Base-by-base conservation (phyloP, 805 yeast species). In the Nematodospora valgi region DNA sequence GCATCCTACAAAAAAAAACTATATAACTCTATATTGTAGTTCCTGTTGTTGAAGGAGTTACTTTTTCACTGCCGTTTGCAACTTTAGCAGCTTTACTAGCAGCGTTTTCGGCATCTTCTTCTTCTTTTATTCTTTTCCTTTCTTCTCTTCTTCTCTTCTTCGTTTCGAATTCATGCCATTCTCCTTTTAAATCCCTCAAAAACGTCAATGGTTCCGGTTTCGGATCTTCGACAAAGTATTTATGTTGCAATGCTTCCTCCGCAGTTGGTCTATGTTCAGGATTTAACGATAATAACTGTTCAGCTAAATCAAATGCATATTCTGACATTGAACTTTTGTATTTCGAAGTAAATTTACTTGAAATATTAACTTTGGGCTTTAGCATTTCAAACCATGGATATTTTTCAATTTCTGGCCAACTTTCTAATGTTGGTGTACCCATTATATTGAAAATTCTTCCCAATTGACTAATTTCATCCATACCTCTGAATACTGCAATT, bases 111-210 rank as follows among this genome's bases (percentile, higher is more conserved):
- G 43, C 36, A 32, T 46, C 34, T 28, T 50, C 53, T 31, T 47
- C 59, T 20, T 63, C 70, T 39, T 62, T 65, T 18, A 58, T 28
- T 38, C 67, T 45, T 41, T 65, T 64, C 21, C 72, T 49, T 44
- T 69, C 75, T 41, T 66, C 64, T 39, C 82, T 63, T 43, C 86
- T 68, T 48, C 83, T 74, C 62, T 79, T 82, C 58, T 91, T 88
- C 2, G 96, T 93, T 51, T 91, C 98, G 57, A 83, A 91, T 54
- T 91, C 98, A 54, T 91, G 98, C 93, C 97, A 91, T 57, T 94
- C 98, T 3, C 93, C 94, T 37, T 68, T 65, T 19, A 80, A 58
- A n/a, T 69, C 68, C 19, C 69, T 63, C 44, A 82, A 66, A 35
- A 79, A 70, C 8, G 62, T 56, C 24, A 86, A 64, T 5, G 80